Evolutionary conservation across 495 filamentous ascomycete genomes (phyloP).

Genomic region (Hypoxylon intermedium): DNA sequence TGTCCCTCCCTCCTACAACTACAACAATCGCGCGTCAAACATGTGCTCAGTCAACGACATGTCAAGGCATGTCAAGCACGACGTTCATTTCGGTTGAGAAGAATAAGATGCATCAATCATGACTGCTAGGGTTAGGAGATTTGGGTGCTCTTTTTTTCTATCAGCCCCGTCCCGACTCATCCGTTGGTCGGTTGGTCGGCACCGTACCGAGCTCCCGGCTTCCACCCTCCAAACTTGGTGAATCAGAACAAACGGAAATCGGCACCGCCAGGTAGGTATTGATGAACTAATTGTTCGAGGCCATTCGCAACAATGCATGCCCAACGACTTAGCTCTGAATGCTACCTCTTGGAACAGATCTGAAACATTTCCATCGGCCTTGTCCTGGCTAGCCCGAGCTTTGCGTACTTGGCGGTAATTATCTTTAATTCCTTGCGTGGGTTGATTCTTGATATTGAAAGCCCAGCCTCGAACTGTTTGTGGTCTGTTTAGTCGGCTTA

Average conservation of each 20-base stretch:
- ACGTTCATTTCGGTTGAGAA: too few relatives aligned
- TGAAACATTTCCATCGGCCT: slow-evolving; percentile 29
- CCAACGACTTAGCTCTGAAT: slow-evolving; percentile 18
- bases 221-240: neutral
- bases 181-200: slow-evolving; percentile 4
- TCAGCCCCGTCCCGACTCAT: slow-evolving; percentile 1
- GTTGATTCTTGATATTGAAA: neutral
- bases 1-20: too few relatives aligned
- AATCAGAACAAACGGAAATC: neutral
- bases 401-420: slow-evolving; percentile 5
- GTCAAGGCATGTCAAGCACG: too few relatives aligned
- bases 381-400: neutral
- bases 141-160: neutral
- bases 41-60: too few relatives aligned
- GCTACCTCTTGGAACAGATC: slow-evolving; percentile 30
- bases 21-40: too few relatives aligned
- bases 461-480: neutral
- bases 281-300: slow-evolving; percentile 7
- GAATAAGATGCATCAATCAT: neutral
- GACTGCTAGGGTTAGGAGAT: slow-evolving; percentile 7
- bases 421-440: neutral
- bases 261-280: neutral
- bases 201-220: too few relatives aligned
- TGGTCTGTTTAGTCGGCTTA: slow-evolving; percentile 7
- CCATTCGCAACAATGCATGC: slow-evolving; percentile 12